These are phyloP conservation scores for Curvularia verruculosa DNA, from an alignment of 2,329 filamentous ascomycete genomes.

Conservation along the genomic window DNA sequence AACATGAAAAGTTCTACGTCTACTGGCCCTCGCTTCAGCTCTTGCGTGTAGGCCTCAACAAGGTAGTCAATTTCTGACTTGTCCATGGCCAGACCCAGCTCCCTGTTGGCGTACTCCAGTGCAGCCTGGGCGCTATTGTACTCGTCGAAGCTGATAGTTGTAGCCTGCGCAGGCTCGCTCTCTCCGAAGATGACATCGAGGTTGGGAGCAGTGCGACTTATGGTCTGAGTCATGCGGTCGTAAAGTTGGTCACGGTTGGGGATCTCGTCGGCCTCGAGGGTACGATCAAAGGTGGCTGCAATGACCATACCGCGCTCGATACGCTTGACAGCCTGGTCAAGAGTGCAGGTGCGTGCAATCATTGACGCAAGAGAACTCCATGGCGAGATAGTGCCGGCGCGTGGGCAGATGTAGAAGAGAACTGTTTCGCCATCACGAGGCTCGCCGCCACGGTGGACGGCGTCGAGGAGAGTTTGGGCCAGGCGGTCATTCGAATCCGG, in stretches of 20 bases:
- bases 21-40: slow-evolving; percentile 70
- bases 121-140: slow-evolving; percentile 70
- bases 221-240: slow-evolving; percentile 94
- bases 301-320: slow-evolving; percentile 88
- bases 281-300: slow-evolving; percentile 65
- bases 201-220: slow-evolving; percentile 70
- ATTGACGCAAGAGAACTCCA: slow-evolving; percentile 97
- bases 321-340: slow-evolving; percentile 72
- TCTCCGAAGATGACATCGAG: slow-evolving; percentile 81
- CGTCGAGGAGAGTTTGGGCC: slow-evolving; percentile 54
- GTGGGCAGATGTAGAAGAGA: slow-evolving; percentile 76
- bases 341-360: slow-evolving; percentile 89
- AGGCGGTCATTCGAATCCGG: slow-evolving; percentile 55
- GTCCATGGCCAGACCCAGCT: slow-evolving; percentile 85
- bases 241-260: slow-evolving; percentile 74
- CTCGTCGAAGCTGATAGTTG: slow-evolving; percentile 73
- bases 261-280: slow-evolving; percentile 58
- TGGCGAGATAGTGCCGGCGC: slow-evolving; percentile 83
- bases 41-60: slow-evolving; percentile 77
- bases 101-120: slow-evolving; percentile 81
- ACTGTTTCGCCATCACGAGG: slow-evolving; percentile 59
- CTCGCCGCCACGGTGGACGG: slow-evolving; percentile 56
- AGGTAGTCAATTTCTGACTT: slow-evolving; percentile 90
- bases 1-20: slow-evolving; percentile 99
- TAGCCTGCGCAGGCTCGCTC: slow-evolving; percentile 66